These are phyloP conservation scores for Calycina marina DNA, from an alignment of 2,329 filamentous ascomycete genomes.

Conservation along the genomic window DNA sequence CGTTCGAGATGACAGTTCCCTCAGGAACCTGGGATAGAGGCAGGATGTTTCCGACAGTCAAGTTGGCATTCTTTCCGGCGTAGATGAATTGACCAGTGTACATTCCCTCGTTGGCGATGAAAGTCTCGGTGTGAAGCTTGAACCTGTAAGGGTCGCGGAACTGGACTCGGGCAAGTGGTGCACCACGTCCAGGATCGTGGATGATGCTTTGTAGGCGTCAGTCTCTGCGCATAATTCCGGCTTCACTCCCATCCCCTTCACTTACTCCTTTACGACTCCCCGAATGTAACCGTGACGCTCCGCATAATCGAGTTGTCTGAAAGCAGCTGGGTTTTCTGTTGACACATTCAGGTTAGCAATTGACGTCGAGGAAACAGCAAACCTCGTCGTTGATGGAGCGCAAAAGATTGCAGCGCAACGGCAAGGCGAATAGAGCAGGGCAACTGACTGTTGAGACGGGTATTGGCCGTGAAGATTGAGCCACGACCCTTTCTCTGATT, in stretches of 20 bases:
- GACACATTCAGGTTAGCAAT: constrained; percentile 31
- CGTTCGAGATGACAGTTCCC: constrained; percentile 98
- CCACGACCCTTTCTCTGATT: constrained; percentile 68
- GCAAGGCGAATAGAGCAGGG: not conserved
- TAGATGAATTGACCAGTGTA: constrained; percentile 99
- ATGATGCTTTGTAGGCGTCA: constrained; percentile 30
- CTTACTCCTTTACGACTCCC: constrained; percentile 82
- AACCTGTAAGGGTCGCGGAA: constrained; percentile 98
- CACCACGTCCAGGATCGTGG: constrained; percentile 93
- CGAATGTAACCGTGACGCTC: constrained; percentile 97
- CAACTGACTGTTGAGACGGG: constrained; percentile 62
- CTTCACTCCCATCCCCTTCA: no score
- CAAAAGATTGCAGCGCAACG: no score
- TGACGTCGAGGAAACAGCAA: constrained; percentile 29
- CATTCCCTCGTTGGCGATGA: constrained; percentile 99
- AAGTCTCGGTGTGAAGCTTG: constrained; percentile 96
- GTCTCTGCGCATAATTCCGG: no score
- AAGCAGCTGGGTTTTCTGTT: constrained; percentile 90
- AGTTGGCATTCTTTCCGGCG: constrained; percentile 94
- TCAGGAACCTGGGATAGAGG: constrained; percentile 89
- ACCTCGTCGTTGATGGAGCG: no score
- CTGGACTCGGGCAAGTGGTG: constrained; percentile 87
- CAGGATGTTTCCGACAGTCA: constrained; percentile 96
- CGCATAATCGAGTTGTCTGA: constrained; percentile 91
- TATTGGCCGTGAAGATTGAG: constrained; percentile 67